Evolutionary conservation across 805 yeast species (phyloP).

Genomic region (Cyberlindnera bimundalis): DNA sequence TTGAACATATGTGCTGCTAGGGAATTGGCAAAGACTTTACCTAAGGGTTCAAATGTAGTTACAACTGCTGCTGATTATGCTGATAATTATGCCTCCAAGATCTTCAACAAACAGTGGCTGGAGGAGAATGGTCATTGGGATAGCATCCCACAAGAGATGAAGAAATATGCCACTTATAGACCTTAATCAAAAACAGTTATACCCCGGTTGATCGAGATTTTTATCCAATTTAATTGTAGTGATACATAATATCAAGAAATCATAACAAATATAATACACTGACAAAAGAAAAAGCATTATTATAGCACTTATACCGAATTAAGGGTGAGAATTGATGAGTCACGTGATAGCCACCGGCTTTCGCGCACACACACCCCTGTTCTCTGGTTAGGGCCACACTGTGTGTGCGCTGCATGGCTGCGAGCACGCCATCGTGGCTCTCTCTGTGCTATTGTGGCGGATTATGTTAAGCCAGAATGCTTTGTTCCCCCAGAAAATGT

Average conservation of each 20-base stretch:
- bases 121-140: constrained; percentile 23
- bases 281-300: no score
- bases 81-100: constrained; percentile 24
- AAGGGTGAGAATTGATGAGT: no score
- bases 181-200: no score
- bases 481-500: constrained; percentile 4
- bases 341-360: no score
- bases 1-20: constrained; percentile 24
- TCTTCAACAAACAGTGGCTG: constrained; percentile 22
- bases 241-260: no score
- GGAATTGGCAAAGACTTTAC: constrained; percentile 20
- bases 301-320: no score
- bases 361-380: no score
- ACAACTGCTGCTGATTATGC: constrained; percentile 25
- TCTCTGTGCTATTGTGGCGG: constrained; percentile 6
- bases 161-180: constrained; percentile 15
- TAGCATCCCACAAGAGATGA: constrained; percentile 17
- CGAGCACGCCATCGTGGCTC: constrained; percentile 12
- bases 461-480: not conserved
- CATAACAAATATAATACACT: no score
- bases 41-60: constrained; percentile 26
- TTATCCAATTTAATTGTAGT: not conserved
- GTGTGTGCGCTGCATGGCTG: no score
- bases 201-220: no score
- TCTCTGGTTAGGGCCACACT: no score